Percentiles rank a stretch among this genome's conserved stretches.
phyloP scores from a whole-genome alignment of 2,329 filamentous ascomycete genomes.

The Knufia petricola region DNA sequence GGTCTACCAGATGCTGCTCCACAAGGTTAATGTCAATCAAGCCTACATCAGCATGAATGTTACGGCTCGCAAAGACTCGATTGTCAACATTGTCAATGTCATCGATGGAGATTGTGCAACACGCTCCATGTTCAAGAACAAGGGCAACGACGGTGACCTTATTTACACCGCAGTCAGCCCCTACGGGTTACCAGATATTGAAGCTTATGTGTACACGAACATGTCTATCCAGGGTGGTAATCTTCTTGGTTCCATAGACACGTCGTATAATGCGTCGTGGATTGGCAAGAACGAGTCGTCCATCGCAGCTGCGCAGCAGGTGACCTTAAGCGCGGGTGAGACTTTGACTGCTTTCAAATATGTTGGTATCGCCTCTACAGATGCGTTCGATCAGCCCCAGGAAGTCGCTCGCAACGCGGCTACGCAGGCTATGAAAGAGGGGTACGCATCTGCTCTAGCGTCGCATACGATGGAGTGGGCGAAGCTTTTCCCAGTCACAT shows the following conservation, averaged over 20 bases:
- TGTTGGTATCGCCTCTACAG: constrained; percentile 58
- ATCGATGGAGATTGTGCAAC: constrained; percentile 61
- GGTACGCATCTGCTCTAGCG: constrained; percentile 46
- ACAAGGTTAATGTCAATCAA: constrained; percentile 54
- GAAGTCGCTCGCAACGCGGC: constrained; percentile 48
- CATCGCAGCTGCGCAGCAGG: constrained; percentile 51
- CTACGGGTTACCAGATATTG: constrained; percentile 51
- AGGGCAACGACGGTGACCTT: constrained; percentile 44
- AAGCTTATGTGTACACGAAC: constrained; percentile 47
- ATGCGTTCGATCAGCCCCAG: constrained; percentile 54
- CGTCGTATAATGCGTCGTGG: constrained; percentile 34
- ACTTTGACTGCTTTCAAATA: constrained; percentile 54
- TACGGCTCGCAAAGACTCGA: constrained; percentile 42
- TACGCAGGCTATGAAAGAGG: constrained; percentile 39
- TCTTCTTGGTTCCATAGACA: constrained; percentile 33
- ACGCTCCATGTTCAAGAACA: constrained; percentile 50
- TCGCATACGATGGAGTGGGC: constrained; percentile 56
- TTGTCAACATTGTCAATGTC: constrained; percentile 55
- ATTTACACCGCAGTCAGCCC: constrained; percentile 60
- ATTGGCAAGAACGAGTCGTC: constrained; percentile 52
- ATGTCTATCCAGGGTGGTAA: constrained; percentile 33
- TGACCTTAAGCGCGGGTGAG: constrained; percentile 45
- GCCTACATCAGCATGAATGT: constrained; percentile 53
- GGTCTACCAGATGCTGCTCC: constrained; percentile 56
- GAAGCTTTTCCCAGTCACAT: constrained; percentile 48